Percentiles rank a stretch among this genome's conserved stretches.
These are phyloP conservation scores for Colletotrichum sp. DNA, from an alignment of 2,329 filamentous ascomycete species.

Conservation along the genomic window DNA sequence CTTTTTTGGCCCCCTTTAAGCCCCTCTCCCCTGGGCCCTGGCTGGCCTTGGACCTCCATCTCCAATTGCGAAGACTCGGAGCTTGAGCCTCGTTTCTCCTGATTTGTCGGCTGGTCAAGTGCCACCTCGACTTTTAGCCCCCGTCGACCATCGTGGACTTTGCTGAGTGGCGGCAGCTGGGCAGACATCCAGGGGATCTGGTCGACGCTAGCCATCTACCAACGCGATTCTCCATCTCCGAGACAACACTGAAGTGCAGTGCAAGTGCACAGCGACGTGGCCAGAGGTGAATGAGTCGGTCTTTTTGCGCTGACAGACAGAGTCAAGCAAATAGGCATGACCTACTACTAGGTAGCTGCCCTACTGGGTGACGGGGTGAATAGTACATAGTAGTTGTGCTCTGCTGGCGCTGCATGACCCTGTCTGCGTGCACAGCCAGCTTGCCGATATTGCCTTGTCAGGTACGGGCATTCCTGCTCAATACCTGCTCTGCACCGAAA, in stretches of 20 bases:
- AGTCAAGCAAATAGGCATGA: neutral
- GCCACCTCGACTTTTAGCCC: neutral
- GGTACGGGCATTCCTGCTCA: neutral
- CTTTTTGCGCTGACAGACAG: neutral
- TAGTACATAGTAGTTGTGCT: neutral
- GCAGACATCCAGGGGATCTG: neutral
- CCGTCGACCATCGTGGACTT: neutral
- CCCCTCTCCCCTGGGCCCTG: neutral
- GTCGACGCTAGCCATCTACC: neutral
- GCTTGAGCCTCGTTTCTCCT: neutral
- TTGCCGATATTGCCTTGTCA: neutral
- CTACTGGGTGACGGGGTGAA: neutral
- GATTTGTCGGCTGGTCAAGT: neutral
- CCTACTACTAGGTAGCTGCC: neutral
- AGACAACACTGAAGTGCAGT: neutral
- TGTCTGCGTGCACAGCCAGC: neutral
- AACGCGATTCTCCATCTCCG: neutral
- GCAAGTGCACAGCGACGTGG: neutral
- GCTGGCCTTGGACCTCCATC: neutral
- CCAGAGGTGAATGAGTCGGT: neutral
- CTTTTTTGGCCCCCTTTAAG: neutral
- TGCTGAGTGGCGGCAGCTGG: neutral
- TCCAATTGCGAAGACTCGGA: neutral
- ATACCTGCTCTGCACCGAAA: neutral
- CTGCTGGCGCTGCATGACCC: neutral